A percentile compares a stretch with the other conserved stretches of the same genome.
Conservation (phyloP, 371 early-diverging fungal genomes). For the Fennellomyces sp. region DNA sequence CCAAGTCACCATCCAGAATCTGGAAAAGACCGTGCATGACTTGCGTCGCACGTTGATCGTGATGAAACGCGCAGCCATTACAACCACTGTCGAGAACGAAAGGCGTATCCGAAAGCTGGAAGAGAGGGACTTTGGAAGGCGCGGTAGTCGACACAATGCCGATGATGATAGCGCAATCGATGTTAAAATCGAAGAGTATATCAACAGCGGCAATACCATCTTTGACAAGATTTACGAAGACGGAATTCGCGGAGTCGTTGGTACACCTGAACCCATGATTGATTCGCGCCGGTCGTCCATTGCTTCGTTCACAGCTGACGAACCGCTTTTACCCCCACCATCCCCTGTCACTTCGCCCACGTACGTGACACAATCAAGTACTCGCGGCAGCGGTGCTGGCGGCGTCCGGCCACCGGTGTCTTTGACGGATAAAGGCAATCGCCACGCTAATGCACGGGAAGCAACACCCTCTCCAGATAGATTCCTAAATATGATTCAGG, state of each 20-base stretch:
- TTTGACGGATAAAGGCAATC: slow-evolving; percentile 14
- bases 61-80: slow-evolving; percentile 77
- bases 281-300: slow-evolving; percentile 19
- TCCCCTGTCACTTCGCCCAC: slow-evolving; percentile 22
- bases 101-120: slow-evolving; percentile 67
- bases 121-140: slow-evolving; percentile 2
- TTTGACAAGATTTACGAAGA: slow-evolving; percentile 64
- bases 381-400: background rate
- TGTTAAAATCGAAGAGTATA: slow-evolving; percentile 42
- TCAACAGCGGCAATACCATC: slow-evolving; percentile 50
- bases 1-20: slow-evolving; percentile 57
- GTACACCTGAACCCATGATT: slow-evolving; percentile 15
- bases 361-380: background rate
- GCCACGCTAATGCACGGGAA: slow-evolving; percentile 15
- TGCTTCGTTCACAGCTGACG: slow-evolving; percentile 12
- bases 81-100: slow-evolving; percentile 75
- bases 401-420: slow-evolving; percentile 21
- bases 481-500: slow-evolving; percentile 47
- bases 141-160: slow-evolving; percentile 8
- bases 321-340: slow-evolving; percentile 14
- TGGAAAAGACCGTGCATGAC: slow-evolving; percentile 74
- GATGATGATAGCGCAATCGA: slow-evolving; percentile 23
- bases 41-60: slow-evolving; percentile 72
- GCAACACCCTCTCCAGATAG: slow-evolving; percentile 50
- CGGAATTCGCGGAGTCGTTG: slow-evolving; percentile 49